phyloP scores from a whole-genome alignment of 139 green algal genomes.

The Zygnema cylindricum region DNA sequence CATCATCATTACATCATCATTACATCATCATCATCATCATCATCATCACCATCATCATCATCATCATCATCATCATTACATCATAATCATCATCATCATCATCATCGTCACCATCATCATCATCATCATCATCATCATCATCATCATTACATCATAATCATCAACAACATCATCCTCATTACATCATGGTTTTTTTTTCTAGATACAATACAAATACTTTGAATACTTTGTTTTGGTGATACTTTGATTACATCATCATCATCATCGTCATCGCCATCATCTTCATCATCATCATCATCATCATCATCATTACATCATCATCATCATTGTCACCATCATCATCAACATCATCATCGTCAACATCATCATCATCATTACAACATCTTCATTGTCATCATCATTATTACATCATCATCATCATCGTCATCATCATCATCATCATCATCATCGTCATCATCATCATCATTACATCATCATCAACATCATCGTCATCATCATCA shows the following conservation, averaged over 20 bases:
- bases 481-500: no score
- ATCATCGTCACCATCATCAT: not conserved
- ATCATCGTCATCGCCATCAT: not conserved
- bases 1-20: not conserved
- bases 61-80: no score
- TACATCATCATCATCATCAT: not conserved
- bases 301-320: not conserved
- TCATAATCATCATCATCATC: no score
- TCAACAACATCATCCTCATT: no score
- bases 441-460: constrained; percentile 12
- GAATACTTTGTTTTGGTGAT: no score
- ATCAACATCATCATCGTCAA: constrained; percentile 13
- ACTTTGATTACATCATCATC: not conserved
- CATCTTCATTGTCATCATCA: no score
- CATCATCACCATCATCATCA: not conserved
- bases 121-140: not conserved
- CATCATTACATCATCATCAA: constrained; percentile 13
- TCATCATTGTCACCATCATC: not conserved
- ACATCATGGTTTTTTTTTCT: no score
- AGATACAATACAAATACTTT: no score
- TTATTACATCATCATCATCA: not conserved
- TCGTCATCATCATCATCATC: constrained; percentile 8
- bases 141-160: not conserved
- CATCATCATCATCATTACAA: constrained; percentile 18
- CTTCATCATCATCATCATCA: not conserved